Percentiles rank a stretch among this genome's conserved stretches.
Evolutionary conservation across 1,139 yeast genomes (phyloP).

Genomic region (Magnusiomyces paraingens): DNA sequence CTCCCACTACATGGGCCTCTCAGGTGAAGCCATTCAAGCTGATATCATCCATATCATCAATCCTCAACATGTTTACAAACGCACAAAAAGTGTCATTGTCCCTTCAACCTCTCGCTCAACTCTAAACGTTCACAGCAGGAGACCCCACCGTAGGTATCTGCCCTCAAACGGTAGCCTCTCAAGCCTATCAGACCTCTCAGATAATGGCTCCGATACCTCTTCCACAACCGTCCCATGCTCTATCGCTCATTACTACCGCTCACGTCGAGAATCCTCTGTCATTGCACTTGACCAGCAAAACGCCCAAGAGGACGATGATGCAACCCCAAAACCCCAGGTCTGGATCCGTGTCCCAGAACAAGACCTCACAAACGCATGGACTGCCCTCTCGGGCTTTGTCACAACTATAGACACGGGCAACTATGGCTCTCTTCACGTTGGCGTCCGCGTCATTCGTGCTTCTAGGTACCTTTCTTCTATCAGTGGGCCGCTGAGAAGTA

Average conservation of each 20-base stretch:
- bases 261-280: background rate
- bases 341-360: conserved; percentile 26
- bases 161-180: conserved; percentile 4
- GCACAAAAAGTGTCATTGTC: background rate
- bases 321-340: conserved; percentile 18
- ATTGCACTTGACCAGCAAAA: background rate
- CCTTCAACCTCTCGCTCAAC: background rate
- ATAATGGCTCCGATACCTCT: background rate
- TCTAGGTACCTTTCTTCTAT: conserved; percentile 23
- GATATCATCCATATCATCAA: conserved; percentile 34
- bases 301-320: background rate
- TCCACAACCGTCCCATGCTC: no score
- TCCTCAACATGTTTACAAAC: conserved; percentile 6
- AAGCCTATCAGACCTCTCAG: conserved; percentile 3
- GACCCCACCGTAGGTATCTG: conserved; percentile 5
- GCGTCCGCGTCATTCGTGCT: conserved; percentile 25
- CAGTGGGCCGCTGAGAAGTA: conserved; percentile 21
- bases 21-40: conserved; percentile 39
- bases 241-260: no score
- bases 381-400: conserved; percentile 24
- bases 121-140: background rate
- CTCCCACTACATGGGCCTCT: conserved; percentile 35
- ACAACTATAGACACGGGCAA: conserved; percentile 14
- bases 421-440: conserved; percentile 17
- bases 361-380: conserved; percentile 24